phyloP scores from a whole-genome alignment of 2,329 filamentous ascomycete species.

The Alternaria atra region DNA sequence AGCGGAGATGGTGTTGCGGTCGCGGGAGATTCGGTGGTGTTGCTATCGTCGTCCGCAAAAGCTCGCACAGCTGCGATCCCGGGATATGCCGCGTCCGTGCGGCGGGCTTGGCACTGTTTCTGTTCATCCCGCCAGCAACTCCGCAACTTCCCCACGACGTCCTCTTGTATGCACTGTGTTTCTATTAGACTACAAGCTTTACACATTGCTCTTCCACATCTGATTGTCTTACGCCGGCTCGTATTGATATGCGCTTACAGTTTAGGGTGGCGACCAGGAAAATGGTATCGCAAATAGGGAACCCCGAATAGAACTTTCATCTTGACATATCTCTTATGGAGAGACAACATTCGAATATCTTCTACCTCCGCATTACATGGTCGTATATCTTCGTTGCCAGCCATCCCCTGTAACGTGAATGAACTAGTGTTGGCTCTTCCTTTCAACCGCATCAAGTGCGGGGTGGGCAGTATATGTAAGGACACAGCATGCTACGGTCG shows the following conservation, averaged over 20 bases:
- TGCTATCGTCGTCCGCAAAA: conserved; percentile 42
- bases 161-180: too few species aligned
- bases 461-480: conserved; percentile 12
- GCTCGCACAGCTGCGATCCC: conserved; percentile 32
- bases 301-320: too few species aligned
- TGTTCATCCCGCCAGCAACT: background rate
- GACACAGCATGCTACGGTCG: background rate
- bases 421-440: conserved; percentile 26
- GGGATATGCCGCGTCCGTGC: conserved; percentile 38
- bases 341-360: background rate
- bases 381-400: background rate
- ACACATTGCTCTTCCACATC: too few species aligned
- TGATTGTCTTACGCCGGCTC: too few species aligned
- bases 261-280: too few species aligned
- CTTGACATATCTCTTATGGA: background rate
- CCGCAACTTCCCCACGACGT: background rate
- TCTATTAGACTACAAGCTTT: too few species aligned
- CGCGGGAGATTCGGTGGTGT: conserved; percentile 35
- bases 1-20: conserved; percentile 45
- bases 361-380: background rate
- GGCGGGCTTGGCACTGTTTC: conserved; percentile 17
- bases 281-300: too few species aligned
- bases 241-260: too few species aligned
- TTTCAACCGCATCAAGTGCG: conserved; percentile 30
- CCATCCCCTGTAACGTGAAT: background rate